Percentiles rank a stretch among this genome's conserved stretches.
These are phyloP conservation scores for Leccinum uliginosum DNA, from an alignment of 768 basidiomycete genomes.

Conservation along the genomic window DNA sequence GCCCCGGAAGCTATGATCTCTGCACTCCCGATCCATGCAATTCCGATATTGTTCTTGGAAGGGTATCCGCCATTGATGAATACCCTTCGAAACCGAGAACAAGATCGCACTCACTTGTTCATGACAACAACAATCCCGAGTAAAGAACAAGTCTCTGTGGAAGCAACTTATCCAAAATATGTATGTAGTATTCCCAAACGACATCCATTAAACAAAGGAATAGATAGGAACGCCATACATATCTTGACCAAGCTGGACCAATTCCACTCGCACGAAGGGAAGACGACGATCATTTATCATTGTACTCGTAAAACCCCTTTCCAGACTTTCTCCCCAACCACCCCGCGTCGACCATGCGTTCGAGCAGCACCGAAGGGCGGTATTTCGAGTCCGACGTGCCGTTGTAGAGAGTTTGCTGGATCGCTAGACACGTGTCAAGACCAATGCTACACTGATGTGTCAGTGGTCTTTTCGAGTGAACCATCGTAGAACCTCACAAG, in stretches of 20 bases:
- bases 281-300: conserved; percentile 8
- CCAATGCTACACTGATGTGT: conserved; percentile 61
- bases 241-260: not conserved
- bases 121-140: too few relatives aligned
- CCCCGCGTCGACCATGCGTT: conserved; percentile 94
- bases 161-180: too few relatives aligned
- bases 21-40: too few relatives aligned
- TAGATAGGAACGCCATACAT: not conserved
- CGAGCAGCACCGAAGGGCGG: conserved; percentile 82
- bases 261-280: not conserved
- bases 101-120: too few relatives aligned
- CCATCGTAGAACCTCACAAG: conserved; percentile 22
- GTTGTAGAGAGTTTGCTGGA: conserved; percentile 83
- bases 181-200: too few relatives aligned
- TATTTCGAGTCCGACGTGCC: conserved; percentile 95
- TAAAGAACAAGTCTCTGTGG: too few relatives aligned
- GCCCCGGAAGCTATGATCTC: too few relatives aligned
- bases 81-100: too few relatives aligned
- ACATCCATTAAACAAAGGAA: not conserved
- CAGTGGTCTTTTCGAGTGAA: not conserved
- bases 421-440: conserved; percentile 94
- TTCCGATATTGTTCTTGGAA: too few relatives aligned
- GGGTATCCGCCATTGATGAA: too few relatives aligned
- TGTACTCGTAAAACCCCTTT: conserved; percentile 92
- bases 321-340: conserved; percentile 93